Evolutionary conservation across 2,329 filamentous ascomycete species (phyloP), one percentile per base, ranked within the genome.

Genomic region (Colletotrichum melonis): DNA sequence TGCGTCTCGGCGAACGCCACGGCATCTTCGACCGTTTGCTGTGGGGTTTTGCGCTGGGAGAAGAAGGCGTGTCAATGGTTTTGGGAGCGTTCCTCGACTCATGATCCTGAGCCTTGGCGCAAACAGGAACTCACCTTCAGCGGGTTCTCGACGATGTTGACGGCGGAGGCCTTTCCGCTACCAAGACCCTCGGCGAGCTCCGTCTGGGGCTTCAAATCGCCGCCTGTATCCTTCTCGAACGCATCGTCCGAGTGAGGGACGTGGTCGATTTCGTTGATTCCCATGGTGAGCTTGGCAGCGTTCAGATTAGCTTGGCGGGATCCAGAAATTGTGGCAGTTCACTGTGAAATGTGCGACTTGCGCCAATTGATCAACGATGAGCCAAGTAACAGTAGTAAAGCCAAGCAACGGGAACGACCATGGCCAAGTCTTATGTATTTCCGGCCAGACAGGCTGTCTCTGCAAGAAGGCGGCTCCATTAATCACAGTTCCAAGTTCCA

Each of bases 1-100:
- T 88, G 81, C 1, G 84, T 79, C 19, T 81, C 80, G n/a, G 89
- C 89, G 75, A 89, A 91, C 55, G 81, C 78, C 11, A 84, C 82
- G 2, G 88, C 89, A 69, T 89, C 84, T 24, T 77, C 49, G 46
- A 65, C 63, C 22, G 63, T 56, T 16, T 65, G 46, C n/a, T 65
- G 46, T 35, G 63, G 63, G 74, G 52, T 85, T 59, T 78, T 76
- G 46, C 74, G 67, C 79, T 81, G 32, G 1, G 1, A 4, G 5
- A 35, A 35, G 32, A 35, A 35, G 32, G 32, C 32, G 32, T 11
- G 32, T 35, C 32, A 35, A 12, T 12, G 32, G 5, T 35, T 35
- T 35, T 35, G 32, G 32, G 9, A 12, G 32, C 3, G 32, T 35
- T 12, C 32, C 32, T 35, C 32, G 32, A 35, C 32, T 35, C 32